Conservation (phyloP, 1,284 basidiomycete species). For the Moniliophthora roreri region DNA sequence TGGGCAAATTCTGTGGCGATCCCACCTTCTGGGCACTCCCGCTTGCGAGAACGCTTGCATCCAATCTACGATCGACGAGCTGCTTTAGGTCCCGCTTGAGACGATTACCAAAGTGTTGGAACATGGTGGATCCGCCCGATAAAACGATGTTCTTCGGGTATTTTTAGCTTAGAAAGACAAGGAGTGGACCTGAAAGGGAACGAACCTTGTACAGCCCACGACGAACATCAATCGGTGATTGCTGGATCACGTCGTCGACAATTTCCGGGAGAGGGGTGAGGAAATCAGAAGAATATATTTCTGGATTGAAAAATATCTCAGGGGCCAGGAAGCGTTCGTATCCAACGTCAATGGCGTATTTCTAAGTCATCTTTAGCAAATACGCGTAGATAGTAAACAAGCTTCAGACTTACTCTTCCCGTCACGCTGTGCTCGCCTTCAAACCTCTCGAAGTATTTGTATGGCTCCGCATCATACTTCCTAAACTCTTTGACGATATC, state of each 20-base stretch:
- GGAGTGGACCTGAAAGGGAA: too few species aligned
- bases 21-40: slow-evolving; percentile 78
- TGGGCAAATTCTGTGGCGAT: slow-evolving; percentile 8
- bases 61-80: slow-evolving; percentile 89
- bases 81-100: slow-evolving; percentile 95
- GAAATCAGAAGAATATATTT: slow-evolving; percentile 98
- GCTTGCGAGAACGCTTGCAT: slow-evolving; percentile 73
- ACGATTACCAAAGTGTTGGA: slow-evolving; percentile 95
- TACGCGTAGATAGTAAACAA: background rate
- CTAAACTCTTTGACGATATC: slow-evolving; percentile 99
- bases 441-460: slow-evolving; percentile 94
- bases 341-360: slow-evolving; percentile 92
- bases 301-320: slow-evolving; percentile 99
- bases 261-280: slow-evolving; percentile 96
- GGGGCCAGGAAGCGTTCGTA: slow-evolving; percentile 99
- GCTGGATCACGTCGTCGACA: slow-evolving; percentile 95
- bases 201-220: slow-evolving; percentile 90
- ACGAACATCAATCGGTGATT: slow-evolving; percentile 94
- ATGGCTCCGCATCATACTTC: slow-evolving; percentile 96
- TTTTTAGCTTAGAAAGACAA: slow-evolving; percentile 9
- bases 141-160: slow-evolving; percentile 82
- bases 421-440: slow-evolving; percentile 94
- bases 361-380: slow-evolving; percentile 41
- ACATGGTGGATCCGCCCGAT: slow-evolving; percentile 96
- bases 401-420: slow-evolving; percentile 66